Evolutionary conservation across 2,329 filamentous ascomycete species (phyloP).

Genomic region (Chaetothyriales sp.): DNA sequence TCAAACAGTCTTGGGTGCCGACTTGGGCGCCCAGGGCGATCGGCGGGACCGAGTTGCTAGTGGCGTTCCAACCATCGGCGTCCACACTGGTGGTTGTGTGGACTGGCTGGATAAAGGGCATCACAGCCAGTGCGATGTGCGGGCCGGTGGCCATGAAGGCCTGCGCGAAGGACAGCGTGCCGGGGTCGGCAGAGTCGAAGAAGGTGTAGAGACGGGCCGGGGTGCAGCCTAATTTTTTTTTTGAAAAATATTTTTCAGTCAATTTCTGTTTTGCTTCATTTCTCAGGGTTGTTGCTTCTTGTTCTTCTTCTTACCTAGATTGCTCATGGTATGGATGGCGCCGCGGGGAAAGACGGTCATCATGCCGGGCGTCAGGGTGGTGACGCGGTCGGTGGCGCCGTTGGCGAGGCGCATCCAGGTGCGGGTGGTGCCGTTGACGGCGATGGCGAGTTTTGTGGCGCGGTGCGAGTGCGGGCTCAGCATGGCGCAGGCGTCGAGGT

Average conservation of each 20-base stretch:
- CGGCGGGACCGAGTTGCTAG: constrained; percentile 20
- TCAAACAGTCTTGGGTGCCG: constrained; percentile 27
- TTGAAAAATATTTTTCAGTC: neutral
- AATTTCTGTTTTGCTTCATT: neutral
- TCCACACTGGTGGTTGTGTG: constrained; percentile 16
- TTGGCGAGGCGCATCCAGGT: constrained; percentile 42
- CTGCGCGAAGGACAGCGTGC: constrained; percentile 32
- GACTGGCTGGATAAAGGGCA: constrained; percentile 23
- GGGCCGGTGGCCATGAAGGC: constrained; percentile 26
- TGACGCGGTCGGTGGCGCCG: constrained; percentile 31
- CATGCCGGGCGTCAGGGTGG: constrained; percentile 30
- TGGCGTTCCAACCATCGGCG: constrained; percentile 14
- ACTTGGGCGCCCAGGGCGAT: constrained; percentile 32
- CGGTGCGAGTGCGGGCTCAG: constrained; percentile 39
- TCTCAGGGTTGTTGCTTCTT: too few species aligned
- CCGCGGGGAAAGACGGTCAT: constrained; percentile 39
- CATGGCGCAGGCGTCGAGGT: constrained; percentile 40
- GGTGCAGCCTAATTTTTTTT: constrained; percentile 22
- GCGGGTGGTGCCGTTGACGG: constrained; percentile 35
- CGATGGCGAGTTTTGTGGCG: constrained; percentile 37
- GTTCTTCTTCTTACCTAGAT: constrained; percentile 2
- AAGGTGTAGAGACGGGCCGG: constrained; percentile 33
- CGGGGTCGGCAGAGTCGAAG: constrained; percentile 31
- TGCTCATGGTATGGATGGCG: constrained; percentile 36
- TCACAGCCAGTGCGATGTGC: constrained; percentile 29